Conservation (phyloP, 2,329 filamentous ascomycete genomes). For the Capronia epimyces region DNA sequence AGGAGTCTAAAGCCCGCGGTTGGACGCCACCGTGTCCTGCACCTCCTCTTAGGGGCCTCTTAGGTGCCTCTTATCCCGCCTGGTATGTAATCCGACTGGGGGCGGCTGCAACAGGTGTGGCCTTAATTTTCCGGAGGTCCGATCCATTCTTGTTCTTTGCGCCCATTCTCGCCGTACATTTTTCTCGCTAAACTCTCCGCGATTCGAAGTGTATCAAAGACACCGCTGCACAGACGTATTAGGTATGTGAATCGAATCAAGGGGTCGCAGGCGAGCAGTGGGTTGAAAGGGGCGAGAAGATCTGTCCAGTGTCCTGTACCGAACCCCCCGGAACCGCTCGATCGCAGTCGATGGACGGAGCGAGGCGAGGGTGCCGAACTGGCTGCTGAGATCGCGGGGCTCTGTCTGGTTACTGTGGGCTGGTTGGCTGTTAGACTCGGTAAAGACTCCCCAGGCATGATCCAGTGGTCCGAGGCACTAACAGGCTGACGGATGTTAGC, state of each 20-base stretch:
- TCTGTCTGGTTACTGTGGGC: too few relatives aligned
- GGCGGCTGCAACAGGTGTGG: not conserved
- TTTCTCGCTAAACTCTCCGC: not conserved
- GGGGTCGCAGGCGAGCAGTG: not conserved
- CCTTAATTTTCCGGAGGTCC: not conserved
- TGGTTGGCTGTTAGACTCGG: not conserved
- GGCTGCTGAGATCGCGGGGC: slow-evolving; percentile 4
- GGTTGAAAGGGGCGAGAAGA: not conserved
- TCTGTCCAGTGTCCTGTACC: slow-evolving; percentile 1
- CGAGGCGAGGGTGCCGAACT: slow-evolving; percentile 5
- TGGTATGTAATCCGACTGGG: not conserved
- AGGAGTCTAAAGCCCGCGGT: not conserved
- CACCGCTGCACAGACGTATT: not conserved
- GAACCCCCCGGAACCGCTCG: not conserved
- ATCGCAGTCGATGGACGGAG: slow-evolving; percentile 6
- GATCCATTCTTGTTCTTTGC: not conserved
- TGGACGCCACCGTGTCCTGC: slow-evolving; percentile 6
- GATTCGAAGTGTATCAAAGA: not conserved
- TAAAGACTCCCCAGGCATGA: not conserved
- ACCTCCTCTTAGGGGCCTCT: too few relatives aligned
- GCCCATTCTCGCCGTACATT: not conserved
- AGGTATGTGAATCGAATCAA: not conserved
- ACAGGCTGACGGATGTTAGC: too few relatives aligned
- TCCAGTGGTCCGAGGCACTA: not conserved
- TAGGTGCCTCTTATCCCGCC: slow-evolving; percentile 1